Conservation (phyloP, 2,329 filamentous ascomycete species). For the Colletotrichum acutatum region DNA sequence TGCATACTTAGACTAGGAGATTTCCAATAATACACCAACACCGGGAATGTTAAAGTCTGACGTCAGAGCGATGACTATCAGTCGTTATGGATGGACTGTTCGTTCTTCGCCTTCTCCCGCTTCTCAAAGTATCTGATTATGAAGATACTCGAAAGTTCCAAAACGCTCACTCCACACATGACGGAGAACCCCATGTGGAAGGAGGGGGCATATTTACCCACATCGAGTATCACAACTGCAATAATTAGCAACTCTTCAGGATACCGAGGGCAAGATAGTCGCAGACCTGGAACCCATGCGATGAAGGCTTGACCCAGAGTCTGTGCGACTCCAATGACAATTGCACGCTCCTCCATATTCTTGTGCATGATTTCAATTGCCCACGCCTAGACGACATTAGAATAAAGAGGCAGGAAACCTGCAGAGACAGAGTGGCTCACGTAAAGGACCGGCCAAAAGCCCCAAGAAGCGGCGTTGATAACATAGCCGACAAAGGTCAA, state of each 20-base stretch:
- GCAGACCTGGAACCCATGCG: neutral
- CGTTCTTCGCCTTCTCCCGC: neutral
- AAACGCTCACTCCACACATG: neutral
- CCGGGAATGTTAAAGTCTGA: neutral
- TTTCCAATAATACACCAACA: neutral
- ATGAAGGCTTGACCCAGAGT: neutral
- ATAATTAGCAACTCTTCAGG: neutral
- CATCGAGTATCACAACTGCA: neutral
- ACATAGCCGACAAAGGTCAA: neutral
- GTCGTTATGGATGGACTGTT: neutral
- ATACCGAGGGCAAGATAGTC: neutral
- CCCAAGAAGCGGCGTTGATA: neutral
- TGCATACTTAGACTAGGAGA: neutral
- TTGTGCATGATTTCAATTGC: neutral
- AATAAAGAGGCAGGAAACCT: rapidly evolving
- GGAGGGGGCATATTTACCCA: neutral
- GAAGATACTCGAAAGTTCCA: neutral
- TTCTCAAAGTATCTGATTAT: neutral
- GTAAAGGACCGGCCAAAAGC: neutral
- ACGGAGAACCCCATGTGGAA: neutral
- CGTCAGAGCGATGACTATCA: neutral
- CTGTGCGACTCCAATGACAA: neutral
- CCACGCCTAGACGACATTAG: neutral
- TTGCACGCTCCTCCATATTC: neutral
- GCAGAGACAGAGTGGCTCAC: neutral